Conservation (phyloP, 345 rosid genomes). For the Euphorbia pulcherrima region DNA sequence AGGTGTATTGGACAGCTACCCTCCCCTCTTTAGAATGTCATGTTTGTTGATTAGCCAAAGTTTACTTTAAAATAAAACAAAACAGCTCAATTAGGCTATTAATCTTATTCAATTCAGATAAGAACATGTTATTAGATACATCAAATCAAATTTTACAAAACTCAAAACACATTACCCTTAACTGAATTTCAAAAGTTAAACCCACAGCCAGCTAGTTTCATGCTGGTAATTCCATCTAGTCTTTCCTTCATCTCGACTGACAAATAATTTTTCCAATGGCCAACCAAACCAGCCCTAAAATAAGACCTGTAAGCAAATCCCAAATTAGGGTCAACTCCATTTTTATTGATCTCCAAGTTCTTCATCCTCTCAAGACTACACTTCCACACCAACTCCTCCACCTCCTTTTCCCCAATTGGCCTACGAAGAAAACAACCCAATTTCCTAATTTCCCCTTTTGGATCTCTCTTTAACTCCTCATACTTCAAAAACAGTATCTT, state of each 20-base stretch:
- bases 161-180: too few relatives aligned
- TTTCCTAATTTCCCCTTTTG: background rate
- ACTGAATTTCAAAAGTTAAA: background rate
- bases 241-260: conserved; percentile 19
- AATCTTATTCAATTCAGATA: too few relatives aligned
- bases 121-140: too few relatives aligned
- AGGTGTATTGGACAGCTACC: too few relatives aligned
- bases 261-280: conserved; percentile 36
- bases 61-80: too few relatives aligned
- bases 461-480: conserved; percentile 30
- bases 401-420: conserved; percentile 22
- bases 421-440: conserved; percentile 24
- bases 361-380: conserved; percentile 44
- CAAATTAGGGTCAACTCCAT: conserved; percentile 25
- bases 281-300: conserved; percentile 36
- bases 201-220: conserved; percentile 26
- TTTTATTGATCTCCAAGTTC: conserved; percentile 36
- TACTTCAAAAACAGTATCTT: conserved; percentile 36
- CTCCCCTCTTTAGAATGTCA: too few relatives aligned
- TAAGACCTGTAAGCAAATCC: conserved; percentile 20
- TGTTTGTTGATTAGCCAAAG: too few relatives aligned
- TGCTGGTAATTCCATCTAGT: conserved; percentile 14
- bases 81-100: too few relatives aligned
- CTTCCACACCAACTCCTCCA: conserved; percentile 27
- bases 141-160: too few relatives aligned